phyloP scores from a whole-genome alignment of 495 filamentous ascomycete genomes.

The Physcia stellaris region DNA sequence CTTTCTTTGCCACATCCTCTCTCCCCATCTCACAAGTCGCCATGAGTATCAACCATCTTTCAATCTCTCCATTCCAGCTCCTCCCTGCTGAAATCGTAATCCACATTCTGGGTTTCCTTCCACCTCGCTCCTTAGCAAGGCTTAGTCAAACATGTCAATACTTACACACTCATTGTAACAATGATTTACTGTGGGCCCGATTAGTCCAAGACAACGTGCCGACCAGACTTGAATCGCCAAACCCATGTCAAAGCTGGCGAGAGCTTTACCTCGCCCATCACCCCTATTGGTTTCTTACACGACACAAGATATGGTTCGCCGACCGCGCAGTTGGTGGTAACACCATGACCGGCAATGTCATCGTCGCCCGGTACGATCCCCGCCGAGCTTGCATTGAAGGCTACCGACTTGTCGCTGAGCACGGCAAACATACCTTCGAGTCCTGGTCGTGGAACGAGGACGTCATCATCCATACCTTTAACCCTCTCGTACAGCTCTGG shows the following conservation, averaged over 20 bases:
- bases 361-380: constrained; percentile 61
- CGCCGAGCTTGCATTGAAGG: constrained; percentile 63
- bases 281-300: constrained; percentile 72
- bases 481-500: constrained; percentile 54
- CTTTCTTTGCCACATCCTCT: not conserved
- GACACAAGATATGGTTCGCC: constrained; percentile 73
- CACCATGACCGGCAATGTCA: constrained; percentile 49
- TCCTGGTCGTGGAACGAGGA: constrained; percentile 49
- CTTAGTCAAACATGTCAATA: constrained; percentile 41
- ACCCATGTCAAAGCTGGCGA: constrained; percentile 46
- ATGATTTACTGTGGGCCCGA: constrained; percentile 49
- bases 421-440: constrained; percentile 34
- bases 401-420: constrained; percentile 58
- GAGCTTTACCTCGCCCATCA: constrained; percentile 61
- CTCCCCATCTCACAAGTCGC: not conserved
- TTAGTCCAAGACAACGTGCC: constrained; percentile 51
- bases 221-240: constrained; percentile 27
- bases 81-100: constrained; percentile 54
- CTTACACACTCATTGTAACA: constrained; percentile 34
- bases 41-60: not conserved
- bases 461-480: constrained; percentile 63
- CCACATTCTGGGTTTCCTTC: constrained; percentile 45
- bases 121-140: constrained; percentile 39
- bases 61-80: constrained; percentile 11
- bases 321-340: constrained; percentile 44